phyloP scores from a whole-genome alignment of 345 rosid species.

The Lepidium sativum region DNA sequence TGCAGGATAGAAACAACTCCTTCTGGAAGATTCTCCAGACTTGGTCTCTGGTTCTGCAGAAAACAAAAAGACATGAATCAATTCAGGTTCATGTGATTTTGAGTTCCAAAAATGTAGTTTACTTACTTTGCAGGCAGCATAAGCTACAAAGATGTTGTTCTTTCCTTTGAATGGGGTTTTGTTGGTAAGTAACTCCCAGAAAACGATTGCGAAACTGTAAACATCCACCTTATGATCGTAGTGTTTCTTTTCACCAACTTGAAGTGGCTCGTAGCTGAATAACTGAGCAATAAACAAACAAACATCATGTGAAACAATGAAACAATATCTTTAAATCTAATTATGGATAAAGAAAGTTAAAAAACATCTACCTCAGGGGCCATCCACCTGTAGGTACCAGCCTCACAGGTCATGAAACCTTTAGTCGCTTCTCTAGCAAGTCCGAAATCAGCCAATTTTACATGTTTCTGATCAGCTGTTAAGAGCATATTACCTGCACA shows the following conservation, averaged over 20 bases:
- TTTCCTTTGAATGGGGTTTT: slow-evolving; percentile 57
- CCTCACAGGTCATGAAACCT: slow-evolving; percentile 49
- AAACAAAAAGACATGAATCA: not conserved
- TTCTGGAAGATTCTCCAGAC: slow-evolving; percentile 46
- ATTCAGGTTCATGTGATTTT: not conserved
- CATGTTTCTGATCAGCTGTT: slow-evolving; percentile 36
- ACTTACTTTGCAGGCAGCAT: slow-evolving; percentile 50
- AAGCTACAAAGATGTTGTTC: slow-evolving; percentile 37
- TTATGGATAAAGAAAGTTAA: not conserved
- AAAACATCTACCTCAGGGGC: slow-evolving; percentile 44
- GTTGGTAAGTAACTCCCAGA: slow-evolving; percentile 72
- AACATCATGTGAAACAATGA: not conserved
- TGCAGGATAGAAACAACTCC: slow-evolving; percentile 36
- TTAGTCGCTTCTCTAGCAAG: slow-evolving; percentile 53
- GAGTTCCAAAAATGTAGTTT: not conserved
- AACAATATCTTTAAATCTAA: not conserved
- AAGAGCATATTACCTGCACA: slow-evolving; percentile 59
- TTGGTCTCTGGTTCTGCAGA: slow-evolving; percentile 58
- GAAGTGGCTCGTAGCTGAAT: slow-evolving; percentile 47
- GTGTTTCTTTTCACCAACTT: slow-evolving; percentile 43
- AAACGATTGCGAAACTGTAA: slow-evolving; percentile 60
- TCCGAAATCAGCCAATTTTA: slow-evolving; percentile 69
- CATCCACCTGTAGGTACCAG: slow-evolving; percentile 32
- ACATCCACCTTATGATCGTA: slow-evolving; percentile 80
- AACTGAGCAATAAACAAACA: slow-evolving; percentile 30